phyloP scores from a whole-genome alignment of 164 flowering plant genomes.

The Echeveria elegans region DNA sequence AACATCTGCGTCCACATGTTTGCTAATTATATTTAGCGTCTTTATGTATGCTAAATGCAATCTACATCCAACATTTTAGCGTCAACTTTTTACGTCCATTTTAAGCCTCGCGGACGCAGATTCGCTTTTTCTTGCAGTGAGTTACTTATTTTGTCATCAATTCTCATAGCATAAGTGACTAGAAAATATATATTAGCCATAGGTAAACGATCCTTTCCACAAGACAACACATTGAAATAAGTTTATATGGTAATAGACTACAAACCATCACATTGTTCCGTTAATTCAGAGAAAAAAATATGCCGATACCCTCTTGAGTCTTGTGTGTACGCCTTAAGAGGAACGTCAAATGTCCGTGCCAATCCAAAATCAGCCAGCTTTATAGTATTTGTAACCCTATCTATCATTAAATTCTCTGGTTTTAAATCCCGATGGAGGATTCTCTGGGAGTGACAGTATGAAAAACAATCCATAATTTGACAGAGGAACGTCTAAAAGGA shows the following conservation, averaged over 20 bases:
- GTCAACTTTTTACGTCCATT: no score
- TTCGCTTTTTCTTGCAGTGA: no score
- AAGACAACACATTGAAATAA: neutral
- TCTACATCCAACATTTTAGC: no score
- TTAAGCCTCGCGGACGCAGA: no score
- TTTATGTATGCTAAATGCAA: no score
- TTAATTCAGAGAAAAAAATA: no score
- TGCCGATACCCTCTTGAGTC: conserved; percentile 72
- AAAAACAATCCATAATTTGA: conserved; percentile 81
- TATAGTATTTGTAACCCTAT: conserved; percentile 63
- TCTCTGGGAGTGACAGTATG: conserved; percentile 85
- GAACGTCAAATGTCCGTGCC: conserved; percentile 88
- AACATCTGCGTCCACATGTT: no score
- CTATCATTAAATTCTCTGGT: conserved; percentile 81
- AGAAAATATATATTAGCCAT: no score
- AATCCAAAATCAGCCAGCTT: conserved; percentile 95
- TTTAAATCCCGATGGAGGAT: conserved; percentile 87
- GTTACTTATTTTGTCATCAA: no score
- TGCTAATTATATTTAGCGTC: no score
- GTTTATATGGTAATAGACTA: neutral
- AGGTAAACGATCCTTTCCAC: no score
- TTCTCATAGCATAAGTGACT: no score
- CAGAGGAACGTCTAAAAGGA: conserved; percentile 18
- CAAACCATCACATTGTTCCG: neutral
- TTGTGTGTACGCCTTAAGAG: conserved; percentile 77